Conservation (phyloP, 257 asterid genomes). For the Nicotiana paniculata region DNA sequence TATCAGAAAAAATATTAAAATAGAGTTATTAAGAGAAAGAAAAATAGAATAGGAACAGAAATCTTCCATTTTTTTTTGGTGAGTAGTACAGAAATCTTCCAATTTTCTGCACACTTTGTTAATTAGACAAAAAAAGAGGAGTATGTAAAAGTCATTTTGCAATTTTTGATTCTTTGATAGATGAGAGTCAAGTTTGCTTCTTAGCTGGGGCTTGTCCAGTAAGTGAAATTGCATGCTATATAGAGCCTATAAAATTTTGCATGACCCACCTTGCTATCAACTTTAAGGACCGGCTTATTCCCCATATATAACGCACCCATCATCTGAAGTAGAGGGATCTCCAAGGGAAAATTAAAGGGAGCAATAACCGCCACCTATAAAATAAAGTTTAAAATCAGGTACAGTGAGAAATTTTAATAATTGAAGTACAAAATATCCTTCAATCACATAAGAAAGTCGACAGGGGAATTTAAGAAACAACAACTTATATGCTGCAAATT, state of each 20-base stretch:
- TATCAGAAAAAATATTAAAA: neutral
- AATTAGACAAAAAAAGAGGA: neutral
- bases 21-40: neutral
- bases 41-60: neutral
- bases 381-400: neutral
- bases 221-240: neutral
- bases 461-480: neutral
- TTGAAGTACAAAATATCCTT: neutral
- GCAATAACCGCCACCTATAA: constrained; percentile 77
- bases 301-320: constrained; percentile 99
- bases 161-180: neutral
- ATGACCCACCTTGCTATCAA: constrained; percentile 77
- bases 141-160: neutral
- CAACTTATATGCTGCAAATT: neutral
- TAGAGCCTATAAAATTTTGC: neutral
- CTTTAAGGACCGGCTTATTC: constrained; percentile 91
- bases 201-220: neutral
- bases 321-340: constrained; percentile 93
- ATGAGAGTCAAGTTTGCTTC: neutral
- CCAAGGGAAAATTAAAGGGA: constrained; percentile 93
- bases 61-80: neutral
- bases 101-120: neutral
- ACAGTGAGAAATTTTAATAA: neutral
- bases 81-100: neutral
- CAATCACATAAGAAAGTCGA: neutral